Conservation (phyloP, 352 stramenopile species). For the Phytophthora uliginosa region DNA sequence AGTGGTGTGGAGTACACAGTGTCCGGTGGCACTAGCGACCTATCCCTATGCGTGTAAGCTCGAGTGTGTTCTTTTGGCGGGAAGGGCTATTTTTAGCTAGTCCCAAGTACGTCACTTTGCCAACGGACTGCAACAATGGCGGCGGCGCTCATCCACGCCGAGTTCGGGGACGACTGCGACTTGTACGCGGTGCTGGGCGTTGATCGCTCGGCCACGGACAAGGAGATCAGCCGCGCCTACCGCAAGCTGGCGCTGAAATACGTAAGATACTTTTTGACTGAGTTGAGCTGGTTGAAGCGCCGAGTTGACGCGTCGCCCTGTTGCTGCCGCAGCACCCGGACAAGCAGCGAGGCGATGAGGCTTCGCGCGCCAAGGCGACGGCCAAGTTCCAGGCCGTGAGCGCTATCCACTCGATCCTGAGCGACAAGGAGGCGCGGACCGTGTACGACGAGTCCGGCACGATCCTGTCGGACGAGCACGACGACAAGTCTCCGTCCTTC, state of each 20-base stretch:
- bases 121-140: conserved; percentile 27
- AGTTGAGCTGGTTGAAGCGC: conserved; percentile 12
- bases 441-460: conserved; percentile 90
- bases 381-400: conserved; percentile 91
- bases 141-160: conserved; percentile 57
- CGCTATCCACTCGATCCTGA: conserved; percentile 89
- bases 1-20: conserved; percentile 7
- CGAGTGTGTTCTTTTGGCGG: conserved; percentile 10
- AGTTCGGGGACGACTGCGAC: conserved; percentile 73
- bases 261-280: conserved; percentile 2
- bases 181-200: conserved; percentile 88
- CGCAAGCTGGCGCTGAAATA: conserved; percentile 78
- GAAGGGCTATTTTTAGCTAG: conserved; percentile 25
- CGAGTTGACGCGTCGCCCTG: not conserved
- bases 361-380: conserved; percentile 59
- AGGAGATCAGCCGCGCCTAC: conserved; percentile 82
- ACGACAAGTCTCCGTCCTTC: conserved; percentile 60
- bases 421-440: conserved; percentile 71
- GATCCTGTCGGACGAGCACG: conserved; percentile 64
- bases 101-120: conserved; percentile 8
- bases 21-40: too few species aligned
- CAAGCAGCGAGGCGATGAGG: conserved; percentile 87
- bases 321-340: conserved; percentile 81
- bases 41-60: not conserved
- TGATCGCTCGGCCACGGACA: conserved; percentile 55